phyloP scores from a whole-genome alignment of 2,329 filamentous ascomycete species.

The Penicillium sclerotigenum region DNA sequence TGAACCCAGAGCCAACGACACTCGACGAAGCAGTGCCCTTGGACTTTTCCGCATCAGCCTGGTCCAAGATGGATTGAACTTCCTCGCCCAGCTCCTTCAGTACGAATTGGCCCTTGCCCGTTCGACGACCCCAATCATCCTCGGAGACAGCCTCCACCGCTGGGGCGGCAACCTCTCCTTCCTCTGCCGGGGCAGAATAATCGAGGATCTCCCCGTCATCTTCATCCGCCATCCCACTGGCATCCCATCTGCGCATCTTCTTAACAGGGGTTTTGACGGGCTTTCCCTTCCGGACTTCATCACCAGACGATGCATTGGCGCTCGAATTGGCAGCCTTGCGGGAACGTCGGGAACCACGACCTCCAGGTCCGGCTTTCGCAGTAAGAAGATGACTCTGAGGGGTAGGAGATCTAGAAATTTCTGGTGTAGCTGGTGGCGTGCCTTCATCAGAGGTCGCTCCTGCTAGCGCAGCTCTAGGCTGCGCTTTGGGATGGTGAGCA shows the following conservation, averaged over 20 bases:
- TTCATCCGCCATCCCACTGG: slow-evolving; percentile 81
- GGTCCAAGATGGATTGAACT: slow-evolving; percentile 81
- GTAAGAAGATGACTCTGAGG: slow-evolving; percentile 68
- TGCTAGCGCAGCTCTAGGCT: slow-evolving; percentile 44
- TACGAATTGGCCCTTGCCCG: slow-evolving; percentile 85
- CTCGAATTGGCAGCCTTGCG: slow-evolving; percentile 61
- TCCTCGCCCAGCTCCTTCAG: slow-evolving; percentile 91
- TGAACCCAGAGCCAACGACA: slow-evolving; percentile 74
- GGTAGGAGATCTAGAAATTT: slow-evolving; percentile 74
- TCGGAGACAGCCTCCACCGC: slow-evolving; percentile 72
- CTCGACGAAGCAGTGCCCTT: slow-evolving; percentile 53
- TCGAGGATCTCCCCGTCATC: slow-evolving; percentile 78
- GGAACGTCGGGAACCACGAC: slow-evolving; percentile 75
- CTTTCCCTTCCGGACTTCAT: slow-evolving; percentile 67
- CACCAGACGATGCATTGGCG: slow-evolving; percentile 67
- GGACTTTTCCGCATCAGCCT: slow-evolving; percentile 65
- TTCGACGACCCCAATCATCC: slow-evolving; percentile 79
- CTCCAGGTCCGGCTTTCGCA: slow-evolving; percentile 69
- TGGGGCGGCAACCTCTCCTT: slow-evolving; percentile 54
- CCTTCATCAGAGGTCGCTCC: slow-evolving; percentile 60
- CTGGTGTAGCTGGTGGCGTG: slow-evolving; percentile 67
- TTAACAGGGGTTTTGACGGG: slow-evolving; percentile 58
- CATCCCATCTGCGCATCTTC: slow-evolving; percentile 88
- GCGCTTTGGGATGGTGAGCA: slow-evolving; percentile 36
- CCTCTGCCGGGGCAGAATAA: slow-evolving; percentile 70